These are phyloP conservation scores for Chaetomiaceae sp. DNA, from an alignment of 2,329 filamentous ascomycete genomes.

Conservation along the genomic window DNA sequence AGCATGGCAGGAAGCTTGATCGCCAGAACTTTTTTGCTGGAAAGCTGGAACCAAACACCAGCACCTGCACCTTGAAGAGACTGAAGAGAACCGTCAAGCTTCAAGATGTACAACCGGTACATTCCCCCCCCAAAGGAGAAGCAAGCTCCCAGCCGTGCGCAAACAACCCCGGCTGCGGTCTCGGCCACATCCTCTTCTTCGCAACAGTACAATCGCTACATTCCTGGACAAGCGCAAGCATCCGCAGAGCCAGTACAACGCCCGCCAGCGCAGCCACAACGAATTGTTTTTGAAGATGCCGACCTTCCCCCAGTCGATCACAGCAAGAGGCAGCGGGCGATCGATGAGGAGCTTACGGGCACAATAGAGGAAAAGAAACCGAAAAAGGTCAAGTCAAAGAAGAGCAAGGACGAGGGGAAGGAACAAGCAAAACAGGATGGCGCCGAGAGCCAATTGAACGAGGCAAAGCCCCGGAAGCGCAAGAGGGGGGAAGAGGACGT, in stretches of 20 bases:
- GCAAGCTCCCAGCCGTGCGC: not conserved
- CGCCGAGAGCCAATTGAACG: not conserved
- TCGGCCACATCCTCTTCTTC: not conserved
- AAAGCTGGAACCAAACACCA: not conserved
- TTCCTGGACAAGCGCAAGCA: slow-evolving; percentile 1
- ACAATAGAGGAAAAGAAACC: slow-evolving; percentile 7
- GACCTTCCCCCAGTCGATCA: slow-evolving; percentile 6
- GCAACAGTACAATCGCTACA: slow-evolving; percentile 4
- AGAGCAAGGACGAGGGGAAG: slow-evolving; percentile 1
- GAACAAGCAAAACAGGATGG: not conserved
- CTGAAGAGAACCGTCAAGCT: not conserved
- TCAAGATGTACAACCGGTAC: slow-evolving; percentile 25
- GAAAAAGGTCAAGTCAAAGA: slow-evolving; percentile 14
- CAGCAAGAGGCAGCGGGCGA: not conserved
- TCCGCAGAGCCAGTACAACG: not conserved
- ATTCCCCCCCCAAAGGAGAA: slow-evolving; percentile 23
- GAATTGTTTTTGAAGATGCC: slow-evolving; percentile 19
- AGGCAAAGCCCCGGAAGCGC: slow-evolving; percentile 11
- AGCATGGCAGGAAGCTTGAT: slow-evolving; percentile 8
- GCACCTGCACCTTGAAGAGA: not conserved
- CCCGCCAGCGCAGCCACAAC: slow-evolving; percentile 7
- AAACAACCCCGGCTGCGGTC: not conserved
- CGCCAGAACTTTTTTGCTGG: slow-evolving; percentile 5
- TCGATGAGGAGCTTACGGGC: slow-evolving; percentile 3
- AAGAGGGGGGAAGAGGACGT: not conserved